phyloP scores from a whole-genome alignment of 345 rosid species.

The Kernera saxatilis region DNA sequence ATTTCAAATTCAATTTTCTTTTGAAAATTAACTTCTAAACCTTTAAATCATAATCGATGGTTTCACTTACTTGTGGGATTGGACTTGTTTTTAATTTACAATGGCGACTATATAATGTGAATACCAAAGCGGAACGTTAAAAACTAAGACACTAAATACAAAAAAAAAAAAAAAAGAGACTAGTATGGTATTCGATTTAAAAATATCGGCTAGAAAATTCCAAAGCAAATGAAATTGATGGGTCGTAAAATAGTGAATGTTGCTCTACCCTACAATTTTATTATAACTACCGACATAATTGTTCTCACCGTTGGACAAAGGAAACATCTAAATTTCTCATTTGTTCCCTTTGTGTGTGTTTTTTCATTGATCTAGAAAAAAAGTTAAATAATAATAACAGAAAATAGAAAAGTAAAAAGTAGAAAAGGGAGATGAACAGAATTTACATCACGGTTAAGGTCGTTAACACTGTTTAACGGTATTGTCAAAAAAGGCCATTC shows the following conservation, averaged over 20 bases:
- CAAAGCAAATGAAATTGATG: not conserved
- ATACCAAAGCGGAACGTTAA: not conserved
- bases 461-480: slow-evolving; percentile 32
- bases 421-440: slow-evolving; percentile 1
- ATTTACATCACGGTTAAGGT: slow-evolving; percentile 13
- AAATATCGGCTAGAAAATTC: not conserved
- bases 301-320: slow-evolving; percentile 22
- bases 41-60: no score
- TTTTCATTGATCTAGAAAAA: not conserved
- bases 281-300: slow-evolving; percentile 28
- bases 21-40: no score
- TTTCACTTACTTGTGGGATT: no score
- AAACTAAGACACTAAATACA: not conserved
- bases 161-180: not conserved
- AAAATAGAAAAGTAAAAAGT: not conserved
- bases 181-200: not conserved
- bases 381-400: not conserved
- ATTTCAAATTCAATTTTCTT: no score
- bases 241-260: slow-evolving; percentile 20
- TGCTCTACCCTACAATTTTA: slow-evolving; percentile 21
- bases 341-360: not conserved
- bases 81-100: no score
- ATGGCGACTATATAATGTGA: not conserved
- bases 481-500: slow-evolving; percentile 9
- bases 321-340: slow-evolving; percentile 11